phyloP scores from a whole-genome alignment of 139 green algal genomes.

The Mesostigma viride region DNA sequence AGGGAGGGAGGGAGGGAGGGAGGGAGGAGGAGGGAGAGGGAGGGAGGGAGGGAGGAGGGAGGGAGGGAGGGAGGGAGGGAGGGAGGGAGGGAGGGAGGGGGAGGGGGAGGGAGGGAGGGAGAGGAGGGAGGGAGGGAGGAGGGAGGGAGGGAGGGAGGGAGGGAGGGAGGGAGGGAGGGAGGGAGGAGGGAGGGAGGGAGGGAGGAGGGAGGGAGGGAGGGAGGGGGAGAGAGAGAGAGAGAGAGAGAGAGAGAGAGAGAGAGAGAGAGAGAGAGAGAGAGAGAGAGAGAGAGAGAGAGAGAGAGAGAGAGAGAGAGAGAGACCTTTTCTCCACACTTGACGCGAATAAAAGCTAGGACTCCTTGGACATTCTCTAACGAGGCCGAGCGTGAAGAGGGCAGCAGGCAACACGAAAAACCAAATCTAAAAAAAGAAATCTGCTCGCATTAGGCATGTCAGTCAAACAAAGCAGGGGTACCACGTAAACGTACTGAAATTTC shows the following conservation, averaged over 20 bases:
- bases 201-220: background rate
- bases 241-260: constrained; percentile 5
- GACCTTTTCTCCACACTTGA: too few species aligned
- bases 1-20: background rate
- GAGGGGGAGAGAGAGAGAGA: background rate
- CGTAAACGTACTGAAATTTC: too few species aligned
- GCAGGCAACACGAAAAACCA: too few species aligned
- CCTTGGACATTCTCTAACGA: too few species aligned
- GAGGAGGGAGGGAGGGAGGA: background rate
- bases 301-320: constrained; percentile 5
- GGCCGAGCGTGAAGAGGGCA: too few species aligned
- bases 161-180: background rate
- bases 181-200: background rate
- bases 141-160: background rate
- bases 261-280: constrained; percentile 5
- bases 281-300: constrained; percentile 5
- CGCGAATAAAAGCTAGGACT: too few species aligned
- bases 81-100: background rate
- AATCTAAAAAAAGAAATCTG: too few species aligned
- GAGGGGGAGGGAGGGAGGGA: background rate
- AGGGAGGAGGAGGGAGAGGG: background rate
- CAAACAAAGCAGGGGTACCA: too few species aligned
- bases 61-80: background rate
- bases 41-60: background rate
- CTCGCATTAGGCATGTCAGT: too few species aligned